A percentile compares a stretch with the other conserved stretches of the same genome.
phyloP scores from a whole-genome alignment of 495 filamentous ascomycete species.

The Aspergillus haitiensis region DNA sequence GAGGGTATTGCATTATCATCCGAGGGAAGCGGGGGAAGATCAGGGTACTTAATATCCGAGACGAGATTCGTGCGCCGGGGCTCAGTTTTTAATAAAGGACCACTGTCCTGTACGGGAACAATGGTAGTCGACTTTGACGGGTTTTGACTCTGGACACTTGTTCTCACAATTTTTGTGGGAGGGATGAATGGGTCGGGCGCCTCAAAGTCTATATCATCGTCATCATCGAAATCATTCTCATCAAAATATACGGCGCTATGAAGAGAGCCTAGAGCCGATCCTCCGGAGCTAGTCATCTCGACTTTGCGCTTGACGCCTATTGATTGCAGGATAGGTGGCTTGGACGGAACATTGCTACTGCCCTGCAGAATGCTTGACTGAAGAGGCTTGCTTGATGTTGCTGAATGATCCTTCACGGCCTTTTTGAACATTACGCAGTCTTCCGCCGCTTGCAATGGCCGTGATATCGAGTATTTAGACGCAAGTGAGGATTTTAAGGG shows the following conservation, averaged over 20 bases:
- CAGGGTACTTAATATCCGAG: conserved; percentile 42
- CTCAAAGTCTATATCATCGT: conserved; percentile 48
- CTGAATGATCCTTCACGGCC: conserved; percentile 44
- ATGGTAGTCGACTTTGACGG: conserved; percentile 23
- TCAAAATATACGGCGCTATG: conserved; percentile 53
- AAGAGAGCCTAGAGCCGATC: conserved; percentile 42
- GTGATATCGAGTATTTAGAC: conserved; percentile 32
- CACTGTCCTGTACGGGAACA: conserved; percentile 11
- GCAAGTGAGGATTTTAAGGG: conserved; percentile 23
- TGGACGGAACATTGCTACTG: conserved; percentile 27
- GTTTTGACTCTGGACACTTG: conserved; percentile 19
- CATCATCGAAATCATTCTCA: conserved; percentile 58
- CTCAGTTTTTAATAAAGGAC: neutral
- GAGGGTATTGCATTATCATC: conserved; percentile 36
- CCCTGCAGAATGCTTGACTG: conserved; percentile 36
- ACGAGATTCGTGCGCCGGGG: conserved; percentile 16
- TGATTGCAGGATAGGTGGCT: conserved; percentile 29
- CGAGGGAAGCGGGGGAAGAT: conserved; percentile 39
- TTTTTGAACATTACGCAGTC: conserved; percentile 45
- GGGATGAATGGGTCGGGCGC: conserved; percentile 36
- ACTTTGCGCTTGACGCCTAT: conserved; percentile 47
- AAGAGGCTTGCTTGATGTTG: conserved; percentile 35
- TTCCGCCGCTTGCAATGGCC: conserved; percentile 19
- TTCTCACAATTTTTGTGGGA: conserved; percentile 20
- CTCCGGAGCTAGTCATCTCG: conserved; percentile 35